phyloP scores from a whole-genome alignment of 495 filamentous ascomycete species.

The Paragyromitra xinjiangensis region DNA sequence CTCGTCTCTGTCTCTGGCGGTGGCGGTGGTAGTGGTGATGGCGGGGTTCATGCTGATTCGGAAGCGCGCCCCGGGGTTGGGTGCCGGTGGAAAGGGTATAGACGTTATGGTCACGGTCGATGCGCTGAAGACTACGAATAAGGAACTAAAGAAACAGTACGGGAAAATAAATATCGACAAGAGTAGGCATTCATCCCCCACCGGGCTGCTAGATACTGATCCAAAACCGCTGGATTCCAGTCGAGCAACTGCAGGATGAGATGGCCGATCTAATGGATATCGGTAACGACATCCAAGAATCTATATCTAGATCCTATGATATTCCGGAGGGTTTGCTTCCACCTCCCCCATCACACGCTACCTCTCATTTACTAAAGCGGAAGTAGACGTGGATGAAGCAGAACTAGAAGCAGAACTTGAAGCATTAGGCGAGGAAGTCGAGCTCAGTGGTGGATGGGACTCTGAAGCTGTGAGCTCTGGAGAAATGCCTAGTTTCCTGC shows the following conservation, averaged over 20 bases:
- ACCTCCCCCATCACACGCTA: not conserved
- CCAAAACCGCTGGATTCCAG: slow-evolving; percentile 20
- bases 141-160: slow-evolving; percentile 92
- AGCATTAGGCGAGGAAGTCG: slow-evolving; percentile 87
- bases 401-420: slow-evolving; percentile 97
- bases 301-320: slow-evolving; percentile 90
- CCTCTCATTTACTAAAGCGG: slow-evolving; percentile 7
- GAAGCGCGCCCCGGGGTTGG: slow-evolving; percentile 21
- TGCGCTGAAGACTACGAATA: slow-evolving; percentile 95
- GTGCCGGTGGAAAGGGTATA: slow-evolving; percentile 28
- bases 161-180: slow-evolving; percentile 97
- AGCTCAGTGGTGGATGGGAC: slow-evolving; percentile 69
- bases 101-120: slow-evolving; percentile 98
- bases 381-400: slow-evolving; percentile 91
- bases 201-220: slow-evolving; percentile 23
- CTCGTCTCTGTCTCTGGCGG: slow-evolving; percentile 26
- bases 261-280: slow-evolving; percentile 98
- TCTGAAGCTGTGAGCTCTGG: slow-evolving; percentile 66
- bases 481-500: slow-evolving; percentile 82
- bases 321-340: slow-evolving; percentile 73
- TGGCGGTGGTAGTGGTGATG: slow-evolving; percentile 20
- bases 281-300: slow-evolving; percentile 98
- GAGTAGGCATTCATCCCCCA: slow-evolving; percentile 59
- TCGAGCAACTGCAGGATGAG: slow-evolving; percentile 97
- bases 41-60: slow-evolving; percentile 53